Percentiles rank a stretch among this genome's conserved stretches.
Conservation (phyloP, 352 stramenopile species). For the Saprolegnia parasitica region DNA sequence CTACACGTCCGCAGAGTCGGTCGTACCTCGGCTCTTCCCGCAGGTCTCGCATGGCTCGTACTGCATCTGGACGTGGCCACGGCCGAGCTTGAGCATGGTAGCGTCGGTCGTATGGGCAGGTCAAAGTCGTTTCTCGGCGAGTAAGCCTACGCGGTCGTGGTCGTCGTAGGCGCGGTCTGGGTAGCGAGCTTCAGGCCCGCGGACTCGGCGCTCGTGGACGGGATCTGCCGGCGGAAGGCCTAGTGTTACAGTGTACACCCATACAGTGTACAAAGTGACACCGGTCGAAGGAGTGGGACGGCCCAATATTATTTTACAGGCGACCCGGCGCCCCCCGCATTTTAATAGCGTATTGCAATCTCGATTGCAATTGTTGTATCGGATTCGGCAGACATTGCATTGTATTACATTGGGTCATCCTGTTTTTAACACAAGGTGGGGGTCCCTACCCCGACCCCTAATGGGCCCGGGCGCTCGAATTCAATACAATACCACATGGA, state of each 20-base stretch:
- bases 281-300: not conserved
- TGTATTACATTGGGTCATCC: too few relatives aligned
- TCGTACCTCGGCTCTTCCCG: constrained; percentile 27
- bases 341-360: not conserved
- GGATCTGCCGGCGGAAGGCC: not conserved
- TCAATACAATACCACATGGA: too few relatives aligned
- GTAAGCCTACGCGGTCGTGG: too few relatives aligned
- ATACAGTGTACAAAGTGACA: constrained; percentile 3
- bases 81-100: constrained; percentile 23
- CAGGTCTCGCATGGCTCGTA: constrained; percentile 22
- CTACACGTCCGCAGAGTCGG: not conserved
- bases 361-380: not conserved
- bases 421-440: too few relatives aligned
- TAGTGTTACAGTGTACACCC: not conserved
- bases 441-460: too few relatives aligned
- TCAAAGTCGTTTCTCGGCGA: not conserved
- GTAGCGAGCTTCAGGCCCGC: too few relatives aligned
- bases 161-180: too few relatives aligned
- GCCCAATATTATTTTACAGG: not conserved
- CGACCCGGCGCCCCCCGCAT: not conserved
- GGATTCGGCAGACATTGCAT: too few relatives aligned
- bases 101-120: not conserved
- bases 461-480: too few relatives aligned
- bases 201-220: not conserved
- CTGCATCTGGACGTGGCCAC: constrained; percentile 24